Conservation (phyloP, 352 stramenopile species). For the Pythium coloratum region DNA sequence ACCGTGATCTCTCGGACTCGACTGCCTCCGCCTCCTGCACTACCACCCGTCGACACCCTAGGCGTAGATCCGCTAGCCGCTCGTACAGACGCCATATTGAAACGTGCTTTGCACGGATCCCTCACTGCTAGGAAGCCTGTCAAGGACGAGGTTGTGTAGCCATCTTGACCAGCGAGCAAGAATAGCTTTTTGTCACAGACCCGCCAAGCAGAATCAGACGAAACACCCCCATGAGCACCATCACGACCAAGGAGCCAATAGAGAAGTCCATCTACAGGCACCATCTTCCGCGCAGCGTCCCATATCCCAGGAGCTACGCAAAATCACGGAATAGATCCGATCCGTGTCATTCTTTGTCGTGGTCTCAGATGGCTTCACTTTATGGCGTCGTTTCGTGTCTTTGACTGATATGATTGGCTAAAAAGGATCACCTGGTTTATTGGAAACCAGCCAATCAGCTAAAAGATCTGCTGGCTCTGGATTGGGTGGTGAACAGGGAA, state of each 20-base stretch:
- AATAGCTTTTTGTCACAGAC: background rate
- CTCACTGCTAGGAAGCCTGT: background rate
- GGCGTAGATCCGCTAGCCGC: background rate
- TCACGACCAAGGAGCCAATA: background rate
- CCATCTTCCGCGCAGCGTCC: too few relatives aligned
- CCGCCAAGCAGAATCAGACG: background rate
- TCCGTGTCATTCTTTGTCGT: background rate
- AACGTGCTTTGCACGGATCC: background rate
- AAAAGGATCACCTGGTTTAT: background rate
- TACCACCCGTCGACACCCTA: too few relatives aligned
- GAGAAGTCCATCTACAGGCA: background rate
- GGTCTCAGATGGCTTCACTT: constrained; percentile 7
- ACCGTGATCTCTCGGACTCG: constrained; percentile 52
- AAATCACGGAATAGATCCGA: background rate
- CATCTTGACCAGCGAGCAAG: background rate
- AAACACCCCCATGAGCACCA: background rate
- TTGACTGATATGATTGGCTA: constrained; percentile 12
- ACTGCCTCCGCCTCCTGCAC: background rate
- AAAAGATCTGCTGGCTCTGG: constrained; percentile 8
- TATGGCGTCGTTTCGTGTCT: constrained; percentile 19
- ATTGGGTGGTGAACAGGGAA: constrained; percentile 36
- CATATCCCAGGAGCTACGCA: background rate
- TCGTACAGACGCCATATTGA: background rate
- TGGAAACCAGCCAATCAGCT: constrained; percentile 18
- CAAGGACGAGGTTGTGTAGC: background rate